These are phyloP conservation scores for Zopfia rhizophila DNA, from an alignment of 2,329 filamentous ascomycete genomes.

Conservation along the genomic window DNA sequence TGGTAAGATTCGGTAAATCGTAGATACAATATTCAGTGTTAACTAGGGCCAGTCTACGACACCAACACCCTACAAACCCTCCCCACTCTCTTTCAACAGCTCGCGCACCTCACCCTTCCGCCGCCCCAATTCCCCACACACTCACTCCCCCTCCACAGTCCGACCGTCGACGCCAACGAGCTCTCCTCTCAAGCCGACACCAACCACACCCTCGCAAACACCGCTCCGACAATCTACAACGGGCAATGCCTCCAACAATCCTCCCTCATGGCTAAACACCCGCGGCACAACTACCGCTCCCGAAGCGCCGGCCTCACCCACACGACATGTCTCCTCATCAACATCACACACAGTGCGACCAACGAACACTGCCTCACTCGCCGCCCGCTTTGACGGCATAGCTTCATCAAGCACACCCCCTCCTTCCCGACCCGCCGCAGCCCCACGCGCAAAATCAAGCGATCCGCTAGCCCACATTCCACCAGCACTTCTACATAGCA, in stretches of 20 bases:
- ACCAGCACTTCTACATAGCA: constrained; percentile 82
- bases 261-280: constrained; percentile 49
- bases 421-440: constrained; percentile 36
- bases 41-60: constrained; percentile 40
- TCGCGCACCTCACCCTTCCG: constrained; percentile 58
- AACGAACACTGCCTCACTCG: constrained; percentile 43
- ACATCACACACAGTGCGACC: constrained; percentile 35
- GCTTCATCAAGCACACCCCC: constrained; percentile 41
- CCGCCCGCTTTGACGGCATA: constrained; percentile 51
- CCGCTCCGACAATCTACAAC: constrained; percentile 43
- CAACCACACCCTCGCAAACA: constrained; percentile 37
- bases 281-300: constrained; percentile 38
- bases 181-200: constrained; percentile 53
- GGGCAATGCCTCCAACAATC: constrained; percentile 46
- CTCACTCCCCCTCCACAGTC: constrained; percentile 51
- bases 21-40: constrained; percentile 4
- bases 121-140: constrained; percentile 53
- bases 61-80: constrained; percentile 52
- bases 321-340: constrained; percentile 31
- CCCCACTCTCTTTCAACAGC: constrained; percentile 57
- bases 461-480: constrained; percentile 74
- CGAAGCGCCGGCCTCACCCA: constrained; percentile 43
- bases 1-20: background rate
- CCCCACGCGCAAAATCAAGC: constrained; percentile 35
- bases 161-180: constrained; percentile 52